These are phyloP conservation scores for Artomyces pyxidatus DNA, from an alignment of 768 basidiomycete genomes.

Conservation along the genomic window DNA sequence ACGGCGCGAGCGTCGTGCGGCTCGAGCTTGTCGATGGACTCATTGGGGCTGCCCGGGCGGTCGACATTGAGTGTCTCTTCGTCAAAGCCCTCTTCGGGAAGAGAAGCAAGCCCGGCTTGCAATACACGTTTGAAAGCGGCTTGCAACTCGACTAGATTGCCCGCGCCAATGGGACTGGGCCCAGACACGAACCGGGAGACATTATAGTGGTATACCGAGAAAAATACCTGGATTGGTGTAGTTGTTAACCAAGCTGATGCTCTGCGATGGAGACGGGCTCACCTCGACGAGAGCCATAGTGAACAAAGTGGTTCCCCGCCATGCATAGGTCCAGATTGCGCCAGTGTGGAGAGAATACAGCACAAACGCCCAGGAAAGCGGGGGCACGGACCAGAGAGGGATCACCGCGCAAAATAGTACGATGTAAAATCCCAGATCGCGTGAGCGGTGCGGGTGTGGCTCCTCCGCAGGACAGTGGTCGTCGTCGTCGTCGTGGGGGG, in stretches of 20 bases:
- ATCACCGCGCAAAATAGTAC: slow-evolving; percentile 48
- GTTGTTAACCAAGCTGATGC: background rate
- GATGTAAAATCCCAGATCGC: slow-evolving; percentile 46
- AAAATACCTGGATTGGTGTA: slow-evolving; percentile 44
- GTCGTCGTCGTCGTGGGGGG: background rate
- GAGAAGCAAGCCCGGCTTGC: slow-evolving; percentile 52
- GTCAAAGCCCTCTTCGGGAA: slow-evolving; percentile 45
- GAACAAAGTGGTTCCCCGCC: slow-evolving; percentile 33
- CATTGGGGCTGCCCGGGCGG: slow-evolving; percentile 54
- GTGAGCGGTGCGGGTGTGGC: slow-evolving; percentile 29
- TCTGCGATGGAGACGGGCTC: background rate
- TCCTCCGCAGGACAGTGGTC: slow-evolving; percentile 20
- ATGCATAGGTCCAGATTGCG: slow-evolving; percentile 33
- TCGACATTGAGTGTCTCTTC: slow-evolving; percentile 41
- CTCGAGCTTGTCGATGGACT: slow-evolving; percentile 49
- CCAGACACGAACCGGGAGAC: slow-evolving; percentile 41
- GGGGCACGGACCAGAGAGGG: slow-evolving; percentile 57
- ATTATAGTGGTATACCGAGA: slow-evolving; percentile 56
- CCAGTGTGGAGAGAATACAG: slow-evolving; percentile 37
- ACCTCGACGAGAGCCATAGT: slow-evolving; percentile 55
- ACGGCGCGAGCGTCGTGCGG: slow-evolving; percentile 60
- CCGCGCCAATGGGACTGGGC: slow-evolving; percentile 35
- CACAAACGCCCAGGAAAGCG: slow-evolving; percentile 59
- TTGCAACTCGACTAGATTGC: slow-evolving; percentile 49
- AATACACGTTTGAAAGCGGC: slow-evolving; percentile 53